Conservation (phyloP, 768 basidiomycete species). For the Serendipita indica region DNA sequence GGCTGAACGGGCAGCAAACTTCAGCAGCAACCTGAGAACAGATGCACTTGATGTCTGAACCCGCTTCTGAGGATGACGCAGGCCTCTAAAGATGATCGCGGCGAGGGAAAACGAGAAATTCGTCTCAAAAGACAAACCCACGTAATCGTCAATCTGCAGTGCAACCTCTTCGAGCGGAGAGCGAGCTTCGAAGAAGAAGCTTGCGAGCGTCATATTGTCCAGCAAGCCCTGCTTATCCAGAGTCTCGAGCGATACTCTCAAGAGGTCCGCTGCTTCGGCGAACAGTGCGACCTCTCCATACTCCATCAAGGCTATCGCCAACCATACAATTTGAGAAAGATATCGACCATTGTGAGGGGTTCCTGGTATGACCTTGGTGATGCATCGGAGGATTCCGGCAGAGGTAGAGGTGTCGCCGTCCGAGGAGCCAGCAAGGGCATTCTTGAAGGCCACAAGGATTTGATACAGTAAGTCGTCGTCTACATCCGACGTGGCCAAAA, state of each 20-base stretch:
- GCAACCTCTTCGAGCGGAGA: conserved; percentile 50
- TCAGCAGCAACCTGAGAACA: conserved; percentile 48
- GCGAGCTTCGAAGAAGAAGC: conserved; percentile 39
- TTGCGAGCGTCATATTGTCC: conserved; percentile 33
- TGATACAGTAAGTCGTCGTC: conserved; percentile 91
- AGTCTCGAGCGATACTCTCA: conserved; percentile 42
- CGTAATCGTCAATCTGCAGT: conserved; percentile 52
- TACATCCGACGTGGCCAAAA: conserved; percentile 69
- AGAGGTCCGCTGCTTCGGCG: conserved; percentile 46
- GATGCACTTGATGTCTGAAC: conserved; percentile 37
- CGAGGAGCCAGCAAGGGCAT: conserved; percentile 44
- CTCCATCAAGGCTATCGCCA: conserved; percentile 71
- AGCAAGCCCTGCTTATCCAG: conserved; percentile 42
- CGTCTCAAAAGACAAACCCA: conserved; percentile 61
- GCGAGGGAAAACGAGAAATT: conserved; percentile 74
- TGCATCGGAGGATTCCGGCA: conserved; percentile 78
- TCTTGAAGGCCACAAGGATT: conserved; percentile 75
- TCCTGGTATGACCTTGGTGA: conserved; percentile 61
- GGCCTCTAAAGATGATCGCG: conserved; percentile 72
- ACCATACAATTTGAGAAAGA: conserved; percentile 66
- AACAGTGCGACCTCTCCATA: conserved; percentile 50
- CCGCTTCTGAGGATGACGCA: conserved; percentile 51
- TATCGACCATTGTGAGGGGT: conserved; percentile 57
- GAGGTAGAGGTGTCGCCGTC: conserved; percentile 54
- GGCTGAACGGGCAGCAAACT: conserved; percentile 33